Evolutionary conservation across 176 grass and related monocot genomes (phyloP), one percentile per base, ranked within the genome.

Genomic region (Triticum turgidum): DNA sequence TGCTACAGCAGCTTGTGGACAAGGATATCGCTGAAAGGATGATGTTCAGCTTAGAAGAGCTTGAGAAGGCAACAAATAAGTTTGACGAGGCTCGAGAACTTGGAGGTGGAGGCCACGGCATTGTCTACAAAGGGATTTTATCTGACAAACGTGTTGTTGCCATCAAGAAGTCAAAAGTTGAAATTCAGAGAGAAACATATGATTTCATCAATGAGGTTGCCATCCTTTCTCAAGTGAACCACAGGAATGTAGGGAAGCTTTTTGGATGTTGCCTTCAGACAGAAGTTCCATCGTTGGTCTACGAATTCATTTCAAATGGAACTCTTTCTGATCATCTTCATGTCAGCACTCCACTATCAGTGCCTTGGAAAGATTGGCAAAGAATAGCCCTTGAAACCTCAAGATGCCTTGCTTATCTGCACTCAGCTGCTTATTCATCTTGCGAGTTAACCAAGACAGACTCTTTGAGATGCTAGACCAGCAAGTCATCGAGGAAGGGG

Each of bases 261-360:
- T 91, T 65, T 7, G 89, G 89, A 42, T 91, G 89, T 82, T 90
- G 89, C 80, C 70, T 90, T 5, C 84, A 90, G 79, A 90, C 80
- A 11, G 80, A 91, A 75, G 89, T 84, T 69, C 85, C 85, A 15
- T 80, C 84, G 35, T 77, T 87, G 51, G 89, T 91, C 7, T 88
- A 85, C 3, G 89, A 88, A 25, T 91, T 91, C 64, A 88, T 91
- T 54, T 85, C 85, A 66, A 91, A 91, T 78, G 86, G 86, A 85
- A 80, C 76, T 65, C 86, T 91, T 79, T 78, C 62, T 38, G 58
- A 88, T n/a, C 90, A 86, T 76, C 82, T 92, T 18, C 78, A 89
- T 37, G 22, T 29, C 24, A 18, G 77, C 6, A 64, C 17, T 7
- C 6, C 54, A 9, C 17, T 18, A 52, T 92, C 82, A 22, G 20